Percentiles rank a stretch among this genome's conserved stretches.
Conservation (phyloP, 1,139 yeast species). For the Petasospora rhodanensis region DNA sequence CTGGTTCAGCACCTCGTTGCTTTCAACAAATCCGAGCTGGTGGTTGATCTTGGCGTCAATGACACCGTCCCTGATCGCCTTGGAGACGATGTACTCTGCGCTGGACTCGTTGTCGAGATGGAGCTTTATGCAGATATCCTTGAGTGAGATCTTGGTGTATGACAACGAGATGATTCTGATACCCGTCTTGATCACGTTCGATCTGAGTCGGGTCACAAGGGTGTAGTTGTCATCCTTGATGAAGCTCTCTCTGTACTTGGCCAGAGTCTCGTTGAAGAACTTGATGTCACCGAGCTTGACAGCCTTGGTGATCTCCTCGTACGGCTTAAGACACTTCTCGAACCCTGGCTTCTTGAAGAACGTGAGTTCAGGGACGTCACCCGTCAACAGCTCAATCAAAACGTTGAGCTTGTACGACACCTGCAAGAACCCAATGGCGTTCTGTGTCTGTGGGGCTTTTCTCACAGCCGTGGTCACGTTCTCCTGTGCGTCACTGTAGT, state of each 20-base stretch:
- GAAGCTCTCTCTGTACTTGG: slow-evolving; percentile 57
- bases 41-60: slow-evolving; percentile 94
- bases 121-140: slow-evolving; percentile 85
- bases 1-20: slow-evolving; percentile 78
- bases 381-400: slow-evolving; percentile 88
- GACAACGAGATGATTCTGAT: slow-evolving; percentile 89
- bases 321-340: slow-evolving; percentile 66
- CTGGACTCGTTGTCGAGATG: slow-evolving; percentile 92
- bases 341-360: slow-evolving; percentile 63
- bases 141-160: slow-evolving; percentile 84
- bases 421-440: slow-evolving; percentile 84
- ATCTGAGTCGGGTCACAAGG: slow-evolving; percentile 84
- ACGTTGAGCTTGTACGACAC: slow-evolving; percentile 86
- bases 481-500: slow-evolving; percentile 88
- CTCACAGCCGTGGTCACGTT: slow-evolving; percentile 89
- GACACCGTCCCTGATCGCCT: slow-evolving; percentile 96
- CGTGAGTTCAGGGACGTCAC: slow-evolving; percentile 93
- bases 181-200: slow-evolving; percentile 97
- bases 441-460: slow-evolving; percentile 91
- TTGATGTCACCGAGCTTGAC: slow-evolving; percentile 89
- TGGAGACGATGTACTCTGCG: slow-evolving; percentile 94
- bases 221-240: slow-evolving; percentile 79
- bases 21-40: slow-evolving; percentile 87
- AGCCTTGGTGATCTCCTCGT: slow-evolving; percentile 83
- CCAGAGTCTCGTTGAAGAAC: slow-evolving; percentile 71